These are phyloP conservation scores for Zhuliangozyma blackwelliae DNA, from an alignment of 1,139 yeast genomes.

Conservation along the genomic window DNA sequence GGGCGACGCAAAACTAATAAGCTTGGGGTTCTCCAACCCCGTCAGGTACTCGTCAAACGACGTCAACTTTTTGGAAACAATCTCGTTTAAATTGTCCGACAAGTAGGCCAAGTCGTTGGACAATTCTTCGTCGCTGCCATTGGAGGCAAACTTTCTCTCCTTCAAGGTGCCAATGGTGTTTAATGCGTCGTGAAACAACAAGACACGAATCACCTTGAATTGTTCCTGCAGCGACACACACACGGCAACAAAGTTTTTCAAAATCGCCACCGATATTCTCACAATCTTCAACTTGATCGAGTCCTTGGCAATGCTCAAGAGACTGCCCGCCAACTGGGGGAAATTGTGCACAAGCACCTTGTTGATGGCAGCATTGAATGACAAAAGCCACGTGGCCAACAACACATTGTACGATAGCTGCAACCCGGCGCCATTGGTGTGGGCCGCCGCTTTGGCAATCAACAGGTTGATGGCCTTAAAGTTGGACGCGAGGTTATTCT, in stretches of 20 bases:
- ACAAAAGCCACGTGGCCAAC: slow-evolving; percentile 77
- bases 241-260: slow-evolving; percentile 54
- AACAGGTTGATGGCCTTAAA: slow-evolving; percentile 51
- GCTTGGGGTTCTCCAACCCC: slow-evolving; percentile 74
- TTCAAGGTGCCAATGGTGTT: slow-evolving; percentile 63
- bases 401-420: slow-evolving; percentile 83
- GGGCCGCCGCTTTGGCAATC: slow-evolving; percentile 29
- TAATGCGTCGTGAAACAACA: slow-evolving; percentile 75
- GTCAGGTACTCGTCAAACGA: slow-evolving; percentile 90
- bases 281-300: slow-evolving; percentile 91
- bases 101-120: slow-evolving; percentile 64
- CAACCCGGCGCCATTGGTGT: slow-evolving; percentile 55
- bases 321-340: slow-evolving; percentile 55
- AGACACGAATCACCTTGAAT: slow-evolving; percentile 58
- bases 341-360: slow-evolving; percentile 51
- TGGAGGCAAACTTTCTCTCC: slow-evolving; percentile 80
- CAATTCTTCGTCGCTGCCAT: slow-evolving; percentile 76
- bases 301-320: slow-evolving; percentile 52
- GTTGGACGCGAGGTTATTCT: slow-evolving; percentile 41
- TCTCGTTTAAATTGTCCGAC: slow-evolving; percentile 57
- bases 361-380: slow-evolving; percentile 62
- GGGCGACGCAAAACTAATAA: slow-evolving; percentile 82
- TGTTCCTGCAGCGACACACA: slow-evolving; percentile 26
- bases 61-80: slow-evolving; percentile 69
- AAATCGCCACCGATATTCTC: slow-evolving; percentile 70